Evolutionary conservation across 495 filamentous ascomycete species (phyloP), one percentile per base, ranked within the genome.

Genomic region (Penicillium manginii): DNA sequence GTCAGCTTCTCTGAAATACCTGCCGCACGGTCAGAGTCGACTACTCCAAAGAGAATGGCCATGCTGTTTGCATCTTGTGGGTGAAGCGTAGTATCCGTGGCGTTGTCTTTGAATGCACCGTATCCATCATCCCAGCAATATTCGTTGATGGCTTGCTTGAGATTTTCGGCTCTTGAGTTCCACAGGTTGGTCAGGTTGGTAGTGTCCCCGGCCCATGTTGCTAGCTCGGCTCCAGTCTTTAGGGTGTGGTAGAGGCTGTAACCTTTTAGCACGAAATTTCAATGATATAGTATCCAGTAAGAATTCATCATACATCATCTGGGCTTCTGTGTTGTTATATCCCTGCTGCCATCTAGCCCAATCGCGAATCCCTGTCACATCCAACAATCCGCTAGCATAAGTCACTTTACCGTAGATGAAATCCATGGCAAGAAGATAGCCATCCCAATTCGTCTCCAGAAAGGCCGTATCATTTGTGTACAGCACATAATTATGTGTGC

Each of bases 401-500:
- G 79, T 78, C 37, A 85, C 75, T 58, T 86, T 85, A 23, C 57
- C 68, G 43, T 77, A 75, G 61, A 86, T 76, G 52, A 79, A 86
- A 31, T 66, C 60, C 81, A 88, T 85, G 14, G 82, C 84, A 32
- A 62, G 62, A 29, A 74, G 63, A 62, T 85, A 87, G 17, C 71
- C 72, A 3, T 69, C 54, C 82, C 82, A 86, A 53, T 81, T 83
- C 21, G 69, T 37, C 23, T 52, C 52, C 9, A 86, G 64, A 58
- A 84, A 87, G 15, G 69, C 65, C 12, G 75, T 76, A 54, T 87
- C 82, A 40, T 82, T 78, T 6, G 83, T 85, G 60, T 77, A 85
- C 11, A 88, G 74, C 47, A 83, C 68, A 58, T 87, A 88, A 52
- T 86, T 85, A 62, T 84, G 86, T 11, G 82, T 86, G 18, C 85